These are phyloP conservation scores for Parascedosporium putredinis DNA, from an alignment of 2,329 filamentous ascomycete genomes.

Conservation along the genomic window DNA sequence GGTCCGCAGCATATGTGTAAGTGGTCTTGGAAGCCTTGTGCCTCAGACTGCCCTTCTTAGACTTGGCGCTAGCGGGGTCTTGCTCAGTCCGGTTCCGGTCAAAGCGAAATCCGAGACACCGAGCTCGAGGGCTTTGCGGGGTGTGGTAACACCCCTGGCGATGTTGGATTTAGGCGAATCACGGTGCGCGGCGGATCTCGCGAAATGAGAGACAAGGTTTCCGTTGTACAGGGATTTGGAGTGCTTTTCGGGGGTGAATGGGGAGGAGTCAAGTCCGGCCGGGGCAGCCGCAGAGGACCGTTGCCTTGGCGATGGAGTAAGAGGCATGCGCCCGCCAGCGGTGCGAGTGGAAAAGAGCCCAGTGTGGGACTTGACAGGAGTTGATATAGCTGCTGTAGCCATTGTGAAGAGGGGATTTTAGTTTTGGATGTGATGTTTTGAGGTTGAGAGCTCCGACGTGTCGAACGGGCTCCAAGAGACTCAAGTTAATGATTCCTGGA, in stretches of 20 bases:
- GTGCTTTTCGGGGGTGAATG: constrained; percentile 62
- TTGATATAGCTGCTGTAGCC: constrained; percentile 73
- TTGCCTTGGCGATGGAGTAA: constrained; percentile 82
- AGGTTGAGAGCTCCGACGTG: constrained; percentile 27
- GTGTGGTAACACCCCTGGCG: constrained; percentile 61
- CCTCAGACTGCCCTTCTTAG: constrained; percentile 42
- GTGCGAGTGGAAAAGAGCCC: constrained; percentile 87
- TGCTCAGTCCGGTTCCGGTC: constrained; percentile 63
- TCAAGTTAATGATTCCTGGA: constrained; percentile 49
- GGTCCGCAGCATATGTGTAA: constrained; percentile 69
- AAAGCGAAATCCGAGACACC: constrained; percentile 89
- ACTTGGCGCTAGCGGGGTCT: constrained; percentile 47
- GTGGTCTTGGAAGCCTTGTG: constrained; percentile 65
- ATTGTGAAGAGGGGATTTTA: constrained; percentile 45
- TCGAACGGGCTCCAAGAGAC: constrained; percentile 48
- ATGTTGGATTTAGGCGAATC: constrained; percentile 98
- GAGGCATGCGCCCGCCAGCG: constrained; percentile 85
- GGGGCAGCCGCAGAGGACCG: constrained; percentile 41
- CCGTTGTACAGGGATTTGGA: constrained; percentile 70
- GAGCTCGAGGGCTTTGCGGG: constrained; percentile 73
- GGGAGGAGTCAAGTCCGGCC: constrained; percentile 53
- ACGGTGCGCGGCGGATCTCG: constrained; percentile 58
- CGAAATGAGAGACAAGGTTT: constrained; percentile 70
- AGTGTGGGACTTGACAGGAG: constrained; percentile 88
- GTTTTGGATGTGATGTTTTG: too few relatives aligned